Evolutionary conservation across 129 eudicot genomes (phyloP).

Genomic region (Flaveria sonorensis): DNA sequence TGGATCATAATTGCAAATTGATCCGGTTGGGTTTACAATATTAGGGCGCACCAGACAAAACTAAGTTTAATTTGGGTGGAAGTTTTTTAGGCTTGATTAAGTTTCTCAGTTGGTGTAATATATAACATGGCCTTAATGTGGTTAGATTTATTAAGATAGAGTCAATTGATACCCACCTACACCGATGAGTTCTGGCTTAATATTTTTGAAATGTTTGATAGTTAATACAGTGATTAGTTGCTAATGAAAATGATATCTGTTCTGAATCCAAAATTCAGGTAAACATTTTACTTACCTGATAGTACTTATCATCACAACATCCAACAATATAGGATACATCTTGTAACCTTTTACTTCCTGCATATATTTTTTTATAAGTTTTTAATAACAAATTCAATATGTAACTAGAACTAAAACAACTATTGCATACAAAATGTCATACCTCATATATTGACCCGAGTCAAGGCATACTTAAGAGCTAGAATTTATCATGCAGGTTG

Average conservation of each 20-base stretch:
- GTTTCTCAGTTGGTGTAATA: slow-evolving; percentile 6
- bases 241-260: not conserved
- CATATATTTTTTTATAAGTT: not conserved
- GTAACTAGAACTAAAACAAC: not conserved
- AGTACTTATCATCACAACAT: not conserved
- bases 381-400: not conserved
- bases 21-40: not conserved
- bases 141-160: not conserved
- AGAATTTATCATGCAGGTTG: slow-evolving; percentile 61
- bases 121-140: not conserved
- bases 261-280: slow-evolving; percentile 10
- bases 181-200: not conserved
- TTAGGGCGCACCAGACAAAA: not conserved
- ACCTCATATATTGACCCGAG: not conserved
- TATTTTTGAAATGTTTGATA: not conserved
- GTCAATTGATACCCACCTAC: not conserved
- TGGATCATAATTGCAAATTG: not conserved
- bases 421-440: slow-evolving; percentile 2
- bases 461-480: slow-evolving; percentile 17
- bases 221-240: slow-evolving; percentile 4
- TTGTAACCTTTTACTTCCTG: not conserved
- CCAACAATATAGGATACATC: not conserved
- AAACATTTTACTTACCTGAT: not conserved
- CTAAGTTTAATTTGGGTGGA: not conserved
- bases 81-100: not conserved